Evolutionary conservation across 2,329 filamentous ascomycete genomes (phyloP), one percentile per base, ranked within the genome.

Genomic region (Phaeoacremonium minimum): DNA sequence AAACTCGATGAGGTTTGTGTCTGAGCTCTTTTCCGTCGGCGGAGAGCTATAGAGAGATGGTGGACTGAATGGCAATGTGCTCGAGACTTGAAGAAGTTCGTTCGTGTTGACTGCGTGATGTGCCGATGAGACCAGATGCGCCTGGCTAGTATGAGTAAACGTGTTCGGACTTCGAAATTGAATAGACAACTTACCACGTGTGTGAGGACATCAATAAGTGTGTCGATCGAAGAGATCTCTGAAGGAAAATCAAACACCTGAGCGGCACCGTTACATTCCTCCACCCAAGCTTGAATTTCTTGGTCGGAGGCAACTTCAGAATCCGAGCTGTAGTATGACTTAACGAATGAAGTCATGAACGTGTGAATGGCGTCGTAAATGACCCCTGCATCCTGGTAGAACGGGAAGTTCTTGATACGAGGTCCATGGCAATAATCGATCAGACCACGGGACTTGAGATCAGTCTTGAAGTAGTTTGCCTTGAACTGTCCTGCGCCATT

Each of bases 101-200:
- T 63, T 63, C 7, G 60, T 63, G 51, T 69, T 70, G 43, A 66
- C 52, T 4, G 58, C 50, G 41, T 67, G 64, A 41, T 72, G 67
- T 2, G 54, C 53, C 14, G 55, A 53, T 4, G 58, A 57, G 7
- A 47, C 53, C 4, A 64, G 51, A 36, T 61, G 61, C 1, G 57
- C 60, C 46, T 60, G 30, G 16, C 7, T 13, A 17, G 12, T 15
- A 26, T 30, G 13, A 36, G 19, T 15, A 13, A 15, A 22, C 7
- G 18, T 15, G n/a, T 11, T 14, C 15, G 8, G 18, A n/a, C 9
- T 16, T 18, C 12, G 17, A n/a, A n/a, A n/a, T n/a, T n/a, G n/a
- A n/a, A n/a, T n/a, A n/a, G n/a, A n/a, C 7, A 11, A 19, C 41
- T 17, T 35, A 46, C 46, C 17, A 54, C 36, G 36, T 67, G 66